Conservation (phyloP, 129 eudicot genomes). For the Pseudognaphalium luteoalbum region DNA sequence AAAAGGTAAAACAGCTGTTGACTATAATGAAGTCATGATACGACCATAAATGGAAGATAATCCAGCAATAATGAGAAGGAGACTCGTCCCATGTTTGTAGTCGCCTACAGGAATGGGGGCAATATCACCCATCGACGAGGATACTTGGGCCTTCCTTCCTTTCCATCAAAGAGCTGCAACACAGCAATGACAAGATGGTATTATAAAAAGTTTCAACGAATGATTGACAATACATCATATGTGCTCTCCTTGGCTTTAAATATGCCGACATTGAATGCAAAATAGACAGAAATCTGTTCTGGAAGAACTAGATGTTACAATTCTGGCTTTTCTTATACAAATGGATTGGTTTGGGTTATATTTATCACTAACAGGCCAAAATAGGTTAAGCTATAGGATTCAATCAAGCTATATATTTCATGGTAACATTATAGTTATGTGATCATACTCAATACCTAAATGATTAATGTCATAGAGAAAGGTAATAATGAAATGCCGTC, state of each 20-base stretch:
- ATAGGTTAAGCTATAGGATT: neutral
- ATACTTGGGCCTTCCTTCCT: conserved; percentile 94
- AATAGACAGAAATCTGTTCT: neutral
- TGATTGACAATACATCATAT: neutral
- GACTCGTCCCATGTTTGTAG: conserved; percentile 1
- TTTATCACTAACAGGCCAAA: neutral
- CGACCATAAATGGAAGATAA: conserved; percentile 15
- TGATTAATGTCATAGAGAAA: too few species aligned
- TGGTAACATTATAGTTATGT: neutral
- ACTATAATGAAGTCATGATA: conserved; percentile 27
- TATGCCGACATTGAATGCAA: neutral
- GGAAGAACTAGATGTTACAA: neutral
- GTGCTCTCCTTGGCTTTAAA: neutral
- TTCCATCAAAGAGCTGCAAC: conserved; percentile 90
- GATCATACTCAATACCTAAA: too few species aligned
- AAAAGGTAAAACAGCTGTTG: conserved; percentile 12
- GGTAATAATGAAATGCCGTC: neutral
- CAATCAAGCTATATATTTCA: neutral
- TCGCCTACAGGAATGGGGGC: conserved; percentile 82
- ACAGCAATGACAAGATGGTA: conserved; percentile 11
- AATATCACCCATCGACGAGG: conserved; percentile 94
- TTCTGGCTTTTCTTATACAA: neutral
- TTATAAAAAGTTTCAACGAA: conserved; percentile 8
- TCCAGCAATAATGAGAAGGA: conserved; percentile 8
- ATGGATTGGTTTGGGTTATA: too few species aligned